Percentiles rank a stretch among this genome's conserved stretches.
These are phyloP conservation scores for Pseudogymnoascus sp. DNA, from an alignment of 2,329 filamentous ascomycete species.

Conservation along the genomic window DNA sequence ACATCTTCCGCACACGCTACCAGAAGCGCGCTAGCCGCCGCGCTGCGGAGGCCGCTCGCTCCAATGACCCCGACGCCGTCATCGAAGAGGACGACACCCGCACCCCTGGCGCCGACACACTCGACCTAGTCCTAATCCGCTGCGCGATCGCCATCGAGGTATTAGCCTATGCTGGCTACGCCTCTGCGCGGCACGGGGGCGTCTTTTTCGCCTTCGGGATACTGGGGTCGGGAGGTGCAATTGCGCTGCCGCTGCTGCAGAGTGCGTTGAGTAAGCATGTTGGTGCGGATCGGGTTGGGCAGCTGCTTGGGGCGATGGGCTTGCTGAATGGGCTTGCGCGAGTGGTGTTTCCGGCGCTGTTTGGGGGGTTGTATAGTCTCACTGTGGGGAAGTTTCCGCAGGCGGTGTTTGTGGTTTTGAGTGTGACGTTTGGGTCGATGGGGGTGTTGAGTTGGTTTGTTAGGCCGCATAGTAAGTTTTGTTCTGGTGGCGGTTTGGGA, in stretches of 20 bases:
- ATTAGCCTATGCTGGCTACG: constrained; percentile 68
- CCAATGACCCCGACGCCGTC: constrained; percentile 59
- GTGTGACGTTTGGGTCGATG: constrained; percentile 57
- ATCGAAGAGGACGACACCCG: constrained; percentile 26
- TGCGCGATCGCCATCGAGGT: constrained; percentile 69
- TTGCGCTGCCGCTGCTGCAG: constrained; percentile 79
- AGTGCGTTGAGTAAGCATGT: constrained; percentile 86
- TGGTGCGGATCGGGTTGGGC: constrained; percentile 70
- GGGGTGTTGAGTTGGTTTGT: constrained; percentile 65
- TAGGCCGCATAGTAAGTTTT: constrained; percentile 63
- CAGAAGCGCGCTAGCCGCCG: constrained; percentile 36
- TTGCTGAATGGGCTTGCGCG: constrained; percentile 76
- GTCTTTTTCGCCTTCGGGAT: constrained; percentile 67
- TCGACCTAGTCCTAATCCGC: constrained; percentile 74
- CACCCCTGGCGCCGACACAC: constrained; percentile 57
- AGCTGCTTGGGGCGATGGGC: constrained; percentile 82
- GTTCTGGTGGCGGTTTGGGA: background rate
- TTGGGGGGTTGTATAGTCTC: constrained; percentile 77
- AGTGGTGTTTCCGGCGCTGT: constrained; percentile 71
- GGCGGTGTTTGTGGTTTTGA: constrained; percentile 72
- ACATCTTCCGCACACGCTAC: constrained; percentile 54
- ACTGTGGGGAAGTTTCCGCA: constrained; percentile 75
- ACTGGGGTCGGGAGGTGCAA: constrained; percentile 69
- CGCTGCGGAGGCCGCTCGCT: constrained; percentile 62
- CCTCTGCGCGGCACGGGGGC: constrained; percentile 52